These are phyloP conservation scores for Phytophthora agathidicida DNA, from an alignment of 352 stramenopile genomes.

Conservation along the genomic window DNA sequence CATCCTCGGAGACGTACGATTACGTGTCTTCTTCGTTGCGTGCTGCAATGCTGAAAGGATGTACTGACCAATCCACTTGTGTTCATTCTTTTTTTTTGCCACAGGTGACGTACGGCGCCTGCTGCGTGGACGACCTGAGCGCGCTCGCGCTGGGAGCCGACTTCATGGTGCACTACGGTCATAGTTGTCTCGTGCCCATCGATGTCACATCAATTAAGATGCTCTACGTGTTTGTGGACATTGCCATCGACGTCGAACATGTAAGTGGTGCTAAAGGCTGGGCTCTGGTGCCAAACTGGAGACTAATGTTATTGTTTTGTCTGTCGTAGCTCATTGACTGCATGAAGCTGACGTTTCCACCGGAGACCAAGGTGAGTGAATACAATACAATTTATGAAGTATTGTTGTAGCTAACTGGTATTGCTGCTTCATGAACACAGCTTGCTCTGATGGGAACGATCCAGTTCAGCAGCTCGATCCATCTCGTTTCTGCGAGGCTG, in stretches of 20 bases:
- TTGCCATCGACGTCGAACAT: conserved; percentile 97
- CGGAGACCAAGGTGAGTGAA: conserved; percentile 69
- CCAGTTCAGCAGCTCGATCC: conserved; percentile 94
- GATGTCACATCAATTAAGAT: conserved; percentile 95
- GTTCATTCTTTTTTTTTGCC: too few relatives aligned
- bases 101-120: conserved; percentile 98
- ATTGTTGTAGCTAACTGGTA: not conserved
- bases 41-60: not conserved
- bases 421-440: conserved; percentile 27
- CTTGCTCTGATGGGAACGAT: conserved; percentile 96
- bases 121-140: conserved; percentile 98
- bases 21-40: not conserved
- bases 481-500: conserved; percentile 77
- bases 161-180: conserved; percentile 99
- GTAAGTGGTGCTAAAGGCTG: conserved; percentile 34
- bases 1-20: conserved; percentile 96
- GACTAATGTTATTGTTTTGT: conserved; percentile 6
- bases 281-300: not conserved
- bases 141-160: conserved; percentile 95
- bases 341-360: conserved; percentile 91
- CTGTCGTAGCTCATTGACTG: conserved; percentile 91
- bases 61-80: too few relatives aligned
- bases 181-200: conserved; percentile 99
- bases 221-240: conserved; percentile 99
- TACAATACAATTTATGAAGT: too few relatives aligned